Base-by-base conservation (phyloP, 1,139 yeast genomes). In the Blastobotrys illinoisensis region DNA sequence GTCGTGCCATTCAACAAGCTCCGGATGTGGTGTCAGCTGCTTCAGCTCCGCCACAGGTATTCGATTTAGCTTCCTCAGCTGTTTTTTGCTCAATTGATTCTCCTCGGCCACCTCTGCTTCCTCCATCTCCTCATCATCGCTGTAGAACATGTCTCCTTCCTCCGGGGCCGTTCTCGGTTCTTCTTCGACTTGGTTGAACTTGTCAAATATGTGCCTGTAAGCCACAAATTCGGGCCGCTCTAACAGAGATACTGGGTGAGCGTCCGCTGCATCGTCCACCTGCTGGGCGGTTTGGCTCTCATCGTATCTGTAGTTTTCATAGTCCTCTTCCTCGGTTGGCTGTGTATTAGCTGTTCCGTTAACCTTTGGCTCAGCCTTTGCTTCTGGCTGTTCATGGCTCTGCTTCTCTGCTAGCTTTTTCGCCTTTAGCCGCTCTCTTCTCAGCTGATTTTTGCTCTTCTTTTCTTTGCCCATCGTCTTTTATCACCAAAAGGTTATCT, bases 1-100 rank as follows among this genome's bases (percentile, higher is more conserved):
- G 69, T 93, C 99, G 61, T 75, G 80, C 95, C 95, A 86, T 60
- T 90, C 96, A 0, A 93, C 86, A 3, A 85, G 67, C 57, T 88
- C 90, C 0, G 98, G 97, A 44, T 73, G 73, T 5, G 70, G 65
- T 0, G 85, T 77, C 19, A 75, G 68, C 0, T 86, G 76, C 66
- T 91, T 93, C 52, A 93, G 74, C 13, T 78, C 75, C 0, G 93
- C 82, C 16, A 93, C 71, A 0, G 95, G 80, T 0, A 89, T 79
- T 62, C 85, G 85, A 54, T 77, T 75, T 49, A 71, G 66, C 57
- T 77, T 75, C 53, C 82, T 73, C 24, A 71, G 68, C 64, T 85
- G 84, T 55, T 81, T 74, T 56, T 69, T 74, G 51, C 32, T 52
- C 44, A 5, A 58, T 16, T 51, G 53, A 20, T 54, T 54, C 20